These are phyloP conservation scores for Bertia moriformis DNA, from an alignment of 2,329 filamentous ascomycete genomes.

Conservation along the genomic window DNA sequence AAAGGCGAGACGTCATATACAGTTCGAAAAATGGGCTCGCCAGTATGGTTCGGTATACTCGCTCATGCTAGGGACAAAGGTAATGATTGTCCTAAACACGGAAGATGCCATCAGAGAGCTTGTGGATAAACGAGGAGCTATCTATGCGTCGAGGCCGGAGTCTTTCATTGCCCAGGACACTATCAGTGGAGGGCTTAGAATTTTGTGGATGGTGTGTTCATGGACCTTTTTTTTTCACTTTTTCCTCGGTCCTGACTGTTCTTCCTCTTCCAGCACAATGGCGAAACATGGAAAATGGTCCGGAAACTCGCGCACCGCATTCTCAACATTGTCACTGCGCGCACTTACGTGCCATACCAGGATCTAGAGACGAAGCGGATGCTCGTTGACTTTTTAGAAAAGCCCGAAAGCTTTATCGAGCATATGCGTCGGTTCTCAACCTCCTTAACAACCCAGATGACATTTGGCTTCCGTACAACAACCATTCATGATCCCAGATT, in stretches of 20 bases:
- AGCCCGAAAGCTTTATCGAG: slow-evolving; percentile 22
- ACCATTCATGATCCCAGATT: slow-evolving; percentile 23
- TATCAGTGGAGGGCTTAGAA: background rate
- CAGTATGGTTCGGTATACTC: background rate
- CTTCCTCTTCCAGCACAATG: no score
- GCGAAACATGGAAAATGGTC: slow-evolving; percentile 16
- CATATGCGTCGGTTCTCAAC: slow-evolving; percentile 31
- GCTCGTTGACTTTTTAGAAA: slow-evolving; percentile 28
- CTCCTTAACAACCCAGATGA: slow-evolving; percentile 30
- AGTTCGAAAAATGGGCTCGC: background rate
- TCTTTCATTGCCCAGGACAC: background rate
- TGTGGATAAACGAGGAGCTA: background rate
- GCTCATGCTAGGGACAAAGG: background rate
- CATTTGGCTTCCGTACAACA: slow-evolving; percentile 27
- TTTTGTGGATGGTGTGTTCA: background rate
- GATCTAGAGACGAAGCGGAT: slow-evolving; percentile 38
- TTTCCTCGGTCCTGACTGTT: no score
- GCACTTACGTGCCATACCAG: slow-evolving; percentile 36
- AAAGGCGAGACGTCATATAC: background rate
- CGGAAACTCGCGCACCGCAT: slow-evolving; percentile 25
- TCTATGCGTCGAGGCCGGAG: background rate
- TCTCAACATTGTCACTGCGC: slow-evolving; percentile 28
- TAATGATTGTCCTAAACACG: background rate
- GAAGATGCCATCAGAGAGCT: background rate
- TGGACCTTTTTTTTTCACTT: no score